These are phyloP conservation scores for Boletus rubropictus DNA, from an alignment of 768 basidiomycete genomes.

Conservation along the genomic window DNA sequence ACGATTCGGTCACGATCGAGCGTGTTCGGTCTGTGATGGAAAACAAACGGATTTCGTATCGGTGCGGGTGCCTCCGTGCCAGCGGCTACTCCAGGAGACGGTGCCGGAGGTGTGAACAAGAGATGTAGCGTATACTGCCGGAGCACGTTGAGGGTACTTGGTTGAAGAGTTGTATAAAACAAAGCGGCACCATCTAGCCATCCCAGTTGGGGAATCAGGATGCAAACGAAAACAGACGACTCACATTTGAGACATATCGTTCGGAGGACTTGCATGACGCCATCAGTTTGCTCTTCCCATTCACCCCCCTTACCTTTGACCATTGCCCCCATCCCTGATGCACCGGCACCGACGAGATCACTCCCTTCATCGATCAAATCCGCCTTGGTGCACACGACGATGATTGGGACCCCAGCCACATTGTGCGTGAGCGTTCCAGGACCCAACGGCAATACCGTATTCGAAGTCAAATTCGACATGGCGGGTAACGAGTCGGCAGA, in stretches of 20 bases:
- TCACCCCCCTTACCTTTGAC: constrained; percentile 87
- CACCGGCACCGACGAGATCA: constrained; percentile 61
- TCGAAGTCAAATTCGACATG: constrained; percentile 50
- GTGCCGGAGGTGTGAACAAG: constrained; percentile 58
- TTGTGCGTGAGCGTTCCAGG: constrained; percentile 86
- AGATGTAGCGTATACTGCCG: constrained; percentile 77
- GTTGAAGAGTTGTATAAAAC: constrained; percentile 85
- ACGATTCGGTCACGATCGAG: constrained; percentile 90
- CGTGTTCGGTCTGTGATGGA: constrained; percentile 81
- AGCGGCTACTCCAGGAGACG: constrained; percentile 36
- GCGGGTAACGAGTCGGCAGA: constrained; percentile 58
- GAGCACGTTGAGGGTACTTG: constrained; percentile 66
- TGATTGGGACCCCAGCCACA: constrained; percentile 74
- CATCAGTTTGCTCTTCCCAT: constrained; percentile 95
- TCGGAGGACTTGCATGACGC: constrained; percentile 90
- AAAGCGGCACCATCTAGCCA: constrained; percentile 82
- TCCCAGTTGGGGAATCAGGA: constrained; percentile 1
- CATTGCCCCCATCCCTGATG: constrained; percentile 84
- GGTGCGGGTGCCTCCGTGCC: constrained; percentile 40
- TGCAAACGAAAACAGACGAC: constrained; percentile 26
- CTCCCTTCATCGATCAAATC: constrained; percentile 84
- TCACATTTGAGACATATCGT: constrained; percentile 89
- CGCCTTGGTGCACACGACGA: constrained; percentile 89
- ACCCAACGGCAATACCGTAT: constrained; percentile 77
- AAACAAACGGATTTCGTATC: constrained; percentile 77